Evolutionary conservation across 2,329 filamentous ascomycete genomes (phyloP), one percentile per base, ranked within the genome.

Genomic region (Aureobasidium sp.): DNA sequence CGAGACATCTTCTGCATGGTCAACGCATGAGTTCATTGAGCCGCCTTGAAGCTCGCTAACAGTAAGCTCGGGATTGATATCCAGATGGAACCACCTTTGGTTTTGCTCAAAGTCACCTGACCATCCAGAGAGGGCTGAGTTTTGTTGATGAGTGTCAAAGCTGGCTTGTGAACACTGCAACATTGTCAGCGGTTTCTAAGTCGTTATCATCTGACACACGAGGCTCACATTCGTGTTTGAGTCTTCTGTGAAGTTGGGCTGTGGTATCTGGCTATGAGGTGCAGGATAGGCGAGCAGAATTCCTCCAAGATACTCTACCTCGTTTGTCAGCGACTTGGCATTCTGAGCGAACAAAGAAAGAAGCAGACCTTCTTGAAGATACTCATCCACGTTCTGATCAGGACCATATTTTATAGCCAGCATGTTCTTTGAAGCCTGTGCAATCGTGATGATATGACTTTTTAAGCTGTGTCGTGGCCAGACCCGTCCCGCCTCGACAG

Each of bases 21-120:
- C n/a, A 36, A 39, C 27, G 6, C 20, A 59, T 10, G 44, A 59
- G 42, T 32, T 36, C 17, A 26, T 32, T 23, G 44, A 36, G 34
- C 56, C 39, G 12, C 23, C n/a, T 12, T 13, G 8, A 50, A 15
- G 17, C 9, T 58, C 55, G 42, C 55, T 47, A 47, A n/a, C 41
- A 39, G 23, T 41, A 3, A 59, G 44, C 13, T 59, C 56, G n/a
- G 56, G 56, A 50, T 57, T 37, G 12, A 34, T 41, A 39, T 57
- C 41, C n/a, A 57, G 44, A 41, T 46, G 20, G 26, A 26, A 46
- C 13, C 32, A 27, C 41, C 34, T 37, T 17, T n/a, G 13, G 26
- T 57, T 29, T 23, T 46, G 41, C 3, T 44, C 20, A 15, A 39
- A 29, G 10, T 36, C 10, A 26, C 39, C 10, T 23, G 27, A n/a